Percentiles rank a stretch among this genome's conserved stretches.
Evolutionary conservation across 2,329 filamentous ascomycete genomes (phyloP).

Genomic region (Ceratocystis harringtonii): DNA sequence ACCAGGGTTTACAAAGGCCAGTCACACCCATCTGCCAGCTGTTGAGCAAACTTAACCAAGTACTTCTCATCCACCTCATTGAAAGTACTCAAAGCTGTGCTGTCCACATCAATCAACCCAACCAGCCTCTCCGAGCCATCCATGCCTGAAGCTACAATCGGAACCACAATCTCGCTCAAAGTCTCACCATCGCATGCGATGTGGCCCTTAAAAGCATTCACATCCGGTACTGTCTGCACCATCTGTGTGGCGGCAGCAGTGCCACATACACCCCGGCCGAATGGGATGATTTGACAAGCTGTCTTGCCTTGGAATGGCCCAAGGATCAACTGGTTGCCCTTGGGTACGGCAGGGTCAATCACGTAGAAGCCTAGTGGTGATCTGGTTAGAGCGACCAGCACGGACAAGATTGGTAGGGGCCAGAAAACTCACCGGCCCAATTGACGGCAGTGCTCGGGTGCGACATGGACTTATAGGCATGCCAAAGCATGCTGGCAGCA

Average conservation of each 20-base stretch:
- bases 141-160: constrained; percentile 35
- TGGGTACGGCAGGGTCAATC: constrained; percentile 31
- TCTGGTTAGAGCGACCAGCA: too few species aligned
- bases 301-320: constrained; percentile 70
- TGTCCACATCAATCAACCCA: constrained; percentile 70
- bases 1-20: constrained; percentile 30
- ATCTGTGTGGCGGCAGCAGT: constrained; percentile 42
- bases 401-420: background rate
- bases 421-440: constrained; percentile 47
- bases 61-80: constrained; percentile 49
- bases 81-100: constrained; percentile 50
- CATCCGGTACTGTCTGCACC: constrained; percentile 56
- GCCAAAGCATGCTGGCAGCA: constrained; percentile 60
- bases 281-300: constrained; percentile 63
- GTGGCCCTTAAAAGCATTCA: constrained; percentile 61
- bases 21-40: constrained; percentile 48
- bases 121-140: constrained; percentile 35
- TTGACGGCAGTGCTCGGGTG: constrained; percentile 53
- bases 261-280: constrained; percentile 63
- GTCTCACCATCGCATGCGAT: constrained; percentile 68
- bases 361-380: constrained; percentile 52
- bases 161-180: constrained; percentile 70
- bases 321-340: constrained; percentile 45
- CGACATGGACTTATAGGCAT: constrained; percentile 59
- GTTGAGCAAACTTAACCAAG: constrained; percentile 48